A percentile compares a stretch with the other conserved stretches of the same genome.
These are phyloP conservation scores for Cucumis sativus DNA, from an alignment of 306 rosid species.

Conservation along the genomic window DNA sequence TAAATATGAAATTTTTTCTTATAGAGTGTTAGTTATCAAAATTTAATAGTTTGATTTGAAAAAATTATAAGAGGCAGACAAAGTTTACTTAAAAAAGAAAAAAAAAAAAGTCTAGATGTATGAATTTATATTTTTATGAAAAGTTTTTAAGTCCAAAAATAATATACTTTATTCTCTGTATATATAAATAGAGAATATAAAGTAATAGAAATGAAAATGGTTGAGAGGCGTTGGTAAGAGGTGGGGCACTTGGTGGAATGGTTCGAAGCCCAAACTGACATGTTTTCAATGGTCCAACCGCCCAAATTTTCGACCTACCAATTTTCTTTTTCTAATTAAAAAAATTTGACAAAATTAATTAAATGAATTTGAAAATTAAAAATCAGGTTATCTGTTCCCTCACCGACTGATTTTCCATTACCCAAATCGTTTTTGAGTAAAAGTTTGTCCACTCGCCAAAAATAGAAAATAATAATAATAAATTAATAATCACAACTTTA, in stretches of 20 bases:
- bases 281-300: slow-evolving; percentile 2
- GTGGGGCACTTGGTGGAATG: not conserved
- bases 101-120: no score
- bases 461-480: no score
- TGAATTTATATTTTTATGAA: no score
- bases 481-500: not conserved
- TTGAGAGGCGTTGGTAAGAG: not conserved
- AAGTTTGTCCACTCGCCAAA: not conserved
- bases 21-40: no score
- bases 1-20: no score
- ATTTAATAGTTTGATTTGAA: no score
- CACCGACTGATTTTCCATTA: not conserved
- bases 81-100: no score
- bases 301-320: not conserved
- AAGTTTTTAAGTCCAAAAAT: no score
- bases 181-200: no score
- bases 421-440: not conserved
- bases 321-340: not conserved
- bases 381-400: not conserved
- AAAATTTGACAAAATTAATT: not conserved
- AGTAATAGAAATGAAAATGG: no score
- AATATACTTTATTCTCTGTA: no score
- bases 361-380: not conserved
- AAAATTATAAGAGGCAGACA: no score
- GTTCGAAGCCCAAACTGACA: not conserved